Base-by-base conservation (phyloP, 495 filamentous ascomycete species). In the Paragyromitra xinjiangensis region DNA sequence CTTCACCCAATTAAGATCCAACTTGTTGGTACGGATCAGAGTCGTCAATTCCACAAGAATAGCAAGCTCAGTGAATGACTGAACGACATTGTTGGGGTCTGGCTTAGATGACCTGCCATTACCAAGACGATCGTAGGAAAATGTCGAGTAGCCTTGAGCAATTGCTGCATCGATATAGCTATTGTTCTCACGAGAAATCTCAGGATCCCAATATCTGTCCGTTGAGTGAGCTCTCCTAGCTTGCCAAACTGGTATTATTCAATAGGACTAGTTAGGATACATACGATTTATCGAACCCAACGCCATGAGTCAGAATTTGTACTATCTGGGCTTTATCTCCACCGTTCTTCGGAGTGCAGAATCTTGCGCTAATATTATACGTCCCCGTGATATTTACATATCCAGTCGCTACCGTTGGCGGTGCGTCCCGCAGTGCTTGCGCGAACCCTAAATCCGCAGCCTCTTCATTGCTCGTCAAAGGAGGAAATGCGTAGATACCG, bases 281-380 rank as follows among this genome's bases (percentile, higher is more conserved):
- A 68, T 80, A 87, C 84, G 81, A 82, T 44, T 86, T 88, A 73
- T 90, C 88, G 74, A 89, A 90, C 14, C 87, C 88, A 78, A 90
- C 85, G 44, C 90, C 90, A 79, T 92, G 90, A 0, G 89, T 89
- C 5, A 91, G 81, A 51, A 92, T 72, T 79, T 91, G 89, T 7
- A 91, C 80, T 1, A 79, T 83, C 9, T 83, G n/a, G 6, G 72
- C 66, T 22, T 63, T 80, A 59, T 80, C 82, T 0, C 80, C 81
- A 3, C 80, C 83, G 11, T 69, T 82, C 59, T 82, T 81, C 0
- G 86, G 88, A 62, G 82, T 78, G 80, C 87, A 89, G 80, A 85
- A 88, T 7, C 83, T 84, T 0, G 85, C 85, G n/a, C 75, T 83
- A 77, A 89, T 86, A 14, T 85, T 75, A 80, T 86, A 88, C 44